A percentile compares a stretch with the other conserved stretches of the same genome.
Evolutionary conservation across 805 yeast genomes (phyloP).

Genomic region (Saturnispora mendoncae): DNA sequence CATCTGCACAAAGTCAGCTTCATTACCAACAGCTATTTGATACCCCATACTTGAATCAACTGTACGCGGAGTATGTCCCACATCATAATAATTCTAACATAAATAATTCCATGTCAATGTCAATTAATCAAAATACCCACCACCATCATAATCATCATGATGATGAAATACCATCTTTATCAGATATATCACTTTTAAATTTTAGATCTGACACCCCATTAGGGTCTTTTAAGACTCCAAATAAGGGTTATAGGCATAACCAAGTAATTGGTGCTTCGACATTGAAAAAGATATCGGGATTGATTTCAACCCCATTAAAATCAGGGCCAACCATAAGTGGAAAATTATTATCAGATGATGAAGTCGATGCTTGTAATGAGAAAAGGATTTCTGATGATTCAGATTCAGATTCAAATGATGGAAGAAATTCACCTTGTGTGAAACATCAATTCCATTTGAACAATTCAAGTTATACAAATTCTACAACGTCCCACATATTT

Average conservation of each 20-base stretch:
- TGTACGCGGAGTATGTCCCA: slow-evolving; percentile 8
- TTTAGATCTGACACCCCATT: slow-evolving; percentile 5
- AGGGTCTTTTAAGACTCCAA: slow-evolving; percentile 9
- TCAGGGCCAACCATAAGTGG: too few species aligned
- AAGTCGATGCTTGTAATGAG: too few species aligned
- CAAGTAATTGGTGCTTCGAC: slow-evolving; percentile 5
- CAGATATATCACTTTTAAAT: slow-evolving; percentile 7
- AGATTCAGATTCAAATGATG: neutral
- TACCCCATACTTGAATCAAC: slow-evolving; percentile 12
- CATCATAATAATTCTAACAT: neutral
- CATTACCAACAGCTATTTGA: slow-evolving; percentile 7
- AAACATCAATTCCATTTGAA: slow-evolving; percentile 6
- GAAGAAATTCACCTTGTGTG: slow-evolving; percentile 4
- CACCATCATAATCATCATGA: neutral
- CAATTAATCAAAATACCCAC: too few species aligned
- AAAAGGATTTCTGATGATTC: neutral
- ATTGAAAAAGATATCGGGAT: slow-evolving; percentile 5
- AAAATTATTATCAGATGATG: too few species aligned
- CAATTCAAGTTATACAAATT: neutral
- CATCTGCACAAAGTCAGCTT: neutral
- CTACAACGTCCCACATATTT: slow-evolving; percentile 6
- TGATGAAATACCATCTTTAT: slow-evolving; percentile 3
- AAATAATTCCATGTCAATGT: neutral
- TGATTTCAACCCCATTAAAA: slow-evolving; percentile 4
- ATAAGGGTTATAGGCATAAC: neutral